Conservation (phyloP, 2,329 filamentous ascomycete genomes). For the Pseudogymnoascus sp. region DNA sequence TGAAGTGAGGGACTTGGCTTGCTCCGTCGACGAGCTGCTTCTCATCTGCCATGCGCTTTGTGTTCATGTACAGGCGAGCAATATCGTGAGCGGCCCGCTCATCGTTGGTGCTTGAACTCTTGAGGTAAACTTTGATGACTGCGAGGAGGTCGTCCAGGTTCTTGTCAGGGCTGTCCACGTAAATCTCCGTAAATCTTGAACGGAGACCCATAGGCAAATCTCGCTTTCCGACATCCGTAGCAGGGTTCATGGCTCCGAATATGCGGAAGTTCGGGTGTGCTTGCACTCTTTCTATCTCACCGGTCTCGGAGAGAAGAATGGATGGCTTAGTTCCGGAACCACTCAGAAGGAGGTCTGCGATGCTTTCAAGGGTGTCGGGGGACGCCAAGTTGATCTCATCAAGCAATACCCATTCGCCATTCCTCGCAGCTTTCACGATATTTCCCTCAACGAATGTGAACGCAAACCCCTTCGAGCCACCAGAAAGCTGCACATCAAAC, state of each 20-base stretch:
- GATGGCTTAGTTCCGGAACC: constrained; percentile 68
- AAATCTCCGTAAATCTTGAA: constrained; percentile 91
- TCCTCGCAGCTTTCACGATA: constrained; percentile 88
- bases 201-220: constrained; percentile 83
- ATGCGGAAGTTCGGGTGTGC: constrained; percentile 92
- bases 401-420: constrained; percentile 92
- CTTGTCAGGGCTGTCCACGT: constrained; percentile 82
- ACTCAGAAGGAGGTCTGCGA: constrained; percentile 76
- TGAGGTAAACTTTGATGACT: constrained; percentile 84
- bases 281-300: constrained; percentile 80
- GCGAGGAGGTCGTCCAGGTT: constrained; percentile 79
- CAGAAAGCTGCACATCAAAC: constrained; percentile 72
- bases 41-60: constrained; percentile 71
- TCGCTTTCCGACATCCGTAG: constrained; percentile 93
- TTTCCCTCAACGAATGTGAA: constrained; percentile 97
- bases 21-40: constrained; percentile 90
- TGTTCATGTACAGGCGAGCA: constrained; percentile 78
- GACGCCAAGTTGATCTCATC: constrained; percentile 97
- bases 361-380: constrained; percentile 87
- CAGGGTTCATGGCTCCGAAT: constrained; percentile 98
- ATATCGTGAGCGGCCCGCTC: constrained; percentile 72
- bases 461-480: constrained; percentile 69
- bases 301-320: constrained; percentile 84
- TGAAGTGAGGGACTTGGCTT: constrained; percentile 94
- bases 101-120: constrained; percentile 61